Evolutionary conservation across 2,329 filamentous ascomycete species (phyloP).

Genomic region (Sordariomycetes sp.): DNA sequence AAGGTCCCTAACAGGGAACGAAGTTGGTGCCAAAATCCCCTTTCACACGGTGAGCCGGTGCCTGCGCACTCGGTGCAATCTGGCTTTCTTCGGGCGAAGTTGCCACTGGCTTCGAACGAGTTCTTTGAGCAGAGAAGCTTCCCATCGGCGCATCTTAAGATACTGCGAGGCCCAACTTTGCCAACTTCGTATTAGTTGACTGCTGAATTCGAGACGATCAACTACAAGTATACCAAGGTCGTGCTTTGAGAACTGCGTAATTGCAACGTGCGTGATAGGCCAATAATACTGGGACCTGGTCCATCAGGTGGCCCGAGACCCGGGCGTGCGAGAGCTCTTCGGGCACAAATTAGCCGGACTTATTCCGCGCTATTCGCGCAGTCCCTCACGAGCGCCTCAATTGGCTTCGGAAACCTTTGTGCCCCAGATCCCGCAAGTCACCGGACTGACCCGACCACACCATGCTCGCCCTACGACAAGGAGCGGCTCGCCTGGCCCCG

Average conservation of each 20-base stretch:
- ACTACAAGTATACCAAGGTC: no score
- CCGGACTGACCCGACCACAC: slow-evolving; percentile 9
- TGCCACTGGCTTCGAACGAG: neutral
- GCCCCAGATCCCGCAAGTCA: neutral
- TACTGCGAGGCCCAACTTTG: no score
- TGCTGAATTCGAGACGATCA: no score
- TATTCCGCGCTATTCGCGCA: slow-evolving; percentile 3
- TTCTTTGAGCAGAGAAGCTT: neutral
- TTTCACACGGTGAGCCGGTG: neutral
- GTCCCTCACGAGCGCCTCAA: neutral
- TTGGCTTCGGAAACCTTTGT: neutral
- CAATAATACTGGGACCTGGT: neutral
- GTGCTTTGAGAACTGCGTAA: no score
- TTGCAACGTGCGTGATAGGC: no score
- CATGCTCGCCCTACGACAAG: slow-evolving; percentile 33
- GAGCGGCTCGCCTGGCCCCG: slow-evolving; percentile 24
- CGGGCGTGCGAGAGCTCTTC: neutral
- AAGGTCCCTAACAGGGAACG: neutral
- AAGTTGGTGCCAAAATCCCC: neutral
- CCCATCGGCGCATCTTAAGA: neutral
- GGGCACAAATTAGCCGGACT: neutral
- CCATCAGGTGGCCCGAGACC: neutral
- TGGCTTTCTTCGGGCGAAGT: neutral
- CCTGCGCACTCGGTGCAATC: neutral
- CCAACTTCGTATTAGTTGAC: no score